Conservation (phyloP, 768 basidiomycete species). For the Cystobasidium tubakii region DNA sequence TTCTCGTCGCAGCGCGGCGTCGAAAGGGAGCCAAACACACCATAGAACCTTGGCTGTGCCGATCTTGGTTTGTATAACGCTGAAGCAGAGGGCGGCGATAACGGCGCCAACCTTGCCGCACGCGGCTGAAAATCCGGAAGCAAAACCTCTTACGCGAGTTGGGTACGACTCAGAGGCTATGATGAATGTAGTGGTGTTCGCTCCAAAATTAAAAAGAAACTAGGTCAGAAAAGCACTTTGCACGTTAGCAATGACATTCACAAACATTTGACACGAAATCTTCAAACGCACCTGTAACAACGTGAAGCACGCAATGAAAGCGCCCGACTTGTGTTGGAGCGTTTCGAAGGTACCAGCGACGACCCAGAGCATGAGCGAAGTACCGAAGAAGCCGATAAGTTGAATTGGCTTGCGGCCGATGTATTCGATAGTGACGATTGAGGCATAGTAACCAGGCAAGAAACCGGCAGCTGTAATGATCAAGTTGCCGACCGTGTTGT, state of each 20-base stretch:
- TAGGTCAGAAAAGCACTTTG: no score
- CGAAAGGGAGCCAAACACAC: not conserved
- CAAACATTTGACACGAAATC: not conserved
- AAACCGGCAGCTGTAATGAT: conserved; percentile 65
- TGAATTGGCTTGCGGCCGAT: conserved; percentile 72
- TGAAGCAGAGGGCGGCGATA: conserved; percentile 29
- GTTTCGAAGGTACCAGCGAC: conserved; percentile 62
- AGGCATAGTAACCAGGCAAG: conserved; percentile 68
- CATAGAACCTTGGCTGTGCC: conserved; percentile 38
- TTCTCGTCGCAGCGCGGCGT: not conserved
- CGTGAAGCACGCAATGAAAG: conserved; percentile 68
- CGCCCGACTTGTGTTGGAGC: conserved; percentile 53
- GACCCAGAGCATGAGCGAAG: conserved; percentile 55
- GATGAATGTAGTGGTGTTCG: conserved; percentile 60
- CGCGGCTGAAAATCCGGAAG: conserved; percentile 70
- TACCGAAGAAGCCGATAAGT: conserved; percentile 65
- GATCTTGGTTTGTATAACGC: conserved; percentile 23
- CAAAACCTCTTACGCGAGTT: conserved; percentile 65
- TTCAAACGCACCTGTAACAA: conserved; percentile 56
- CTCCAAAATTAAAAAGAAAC: conserved; percentile 49
- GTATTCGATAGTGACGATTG: conserved; percentile 62
- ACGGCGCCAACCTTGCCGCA: conserved; percentile 65
- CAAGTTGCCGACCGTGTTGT: conserved; percentile 24
- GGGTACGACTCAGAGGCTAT: conserved; percentile 77
- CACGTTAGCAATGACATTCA: no score